phyloP scores from a whole-genome alignment of 2,329 filamentous ascomycete genomes.

The Macrophomina pseudophaseolina region DNA sequence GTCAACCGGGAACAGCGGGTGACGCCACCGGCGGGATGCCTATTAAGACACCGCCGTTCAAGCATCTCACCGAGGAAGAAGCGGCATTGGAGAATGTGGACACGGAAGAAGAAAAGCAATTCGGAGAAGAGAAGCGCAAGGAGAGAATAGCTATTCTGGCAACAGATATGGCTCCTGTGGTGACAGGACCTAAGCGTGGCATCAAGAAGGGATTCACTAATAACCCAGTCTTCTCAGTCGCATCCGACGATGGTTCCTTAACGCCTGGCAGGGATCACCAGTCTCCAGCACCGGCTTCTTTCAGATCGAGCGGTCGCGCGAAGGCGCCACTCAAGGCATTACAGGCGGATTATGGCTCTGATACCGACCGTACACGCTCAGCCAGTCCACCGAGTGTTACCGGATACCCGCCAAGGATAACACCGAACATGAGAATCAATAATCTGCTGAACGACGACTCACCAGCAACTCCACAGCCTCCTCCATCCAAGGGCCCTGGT shows the following conservation, averaged over 20 bases:
- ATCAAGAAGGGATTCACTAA: constrained; percentile 54
- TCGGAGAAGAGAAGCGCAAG: constrained; percentile 74
- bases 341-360: constrained; percentile 47
- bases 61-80: constrained; percentile 68
- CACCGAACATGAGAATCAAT: constrained; percentile 54
- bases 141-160: constrained; percentile 75
- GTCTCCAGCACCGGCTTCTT: constrained; percentile 43
- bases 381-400: constrained; percentile 49
- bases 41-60: constrained; percentile 68
- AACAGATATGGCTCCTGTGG: constrained; percentile 73
- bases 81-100: constrained; percentile 75
- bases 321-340: constrained; percentile 33
- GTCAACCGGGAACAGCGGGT: constrained; percentile 45
- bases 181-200: constrained; percentile 57
- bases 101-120: constrained; percentile 69
- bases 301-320: constrained; percentile 34
- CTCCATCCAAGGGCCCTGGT: constrained; percentile 49
- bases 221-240: constrained; percentile 49
- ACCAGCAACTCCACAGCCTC: constrained; percentile 35
- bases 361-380: constrained; percentile 55
- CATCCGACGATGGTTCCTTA: constrained; percentile 46
- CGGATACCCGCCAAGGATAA: constrained; percentile 33
- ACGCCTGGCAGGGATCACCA: constrained; percentile 47
- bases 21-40: constrained; percentile 52
- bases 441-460: constrained; percentile 54